Evolutionary conservation across 2,329 filamentous ascomycete genomes (phyloP), one percentile per base, ranked within the genome.

Genomic region (Xylariaceae sp.): DNA sequence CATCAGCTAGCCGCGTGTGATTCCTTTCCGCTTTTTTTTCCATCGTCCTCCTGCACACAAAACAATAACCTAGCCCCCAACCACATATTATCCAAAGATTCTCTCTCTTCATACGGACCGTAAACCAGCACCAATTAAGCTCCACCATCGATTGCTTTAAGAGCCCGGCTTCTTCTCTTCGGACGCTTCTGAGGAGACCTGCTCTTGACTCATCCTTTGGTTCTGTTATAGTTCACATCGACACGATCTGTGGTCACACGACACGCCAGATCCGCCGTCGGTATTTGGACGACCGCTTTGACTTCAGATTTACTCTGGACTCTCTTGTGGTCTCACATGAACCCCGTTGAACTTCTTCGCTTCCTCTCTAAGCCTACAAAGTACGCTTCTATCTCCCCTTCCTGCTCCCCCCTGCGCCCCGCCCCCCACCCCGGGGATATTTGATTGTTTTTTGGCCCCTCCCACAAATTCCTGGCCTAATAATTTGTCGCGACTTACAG

Each of bases 351-450:
- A 76, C 85, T 95, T 70, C 84, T 95, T 71, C 88, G 90, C 77
- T 94, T 95, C 79, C 84, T 96, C 67, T 95, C 89, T 71, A 94
- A 94, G 80, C 90, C 90, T 71, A 89, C 89, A 74, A 95, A 95
- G 91, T 95, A 76, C 71, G 88, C 16, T 34, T 43, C 19, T 34
- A 42, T 46, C n/a, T 50, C 21, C 51, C 30, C 46, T 21, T 18
- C 36, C 50, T 52, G 32, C 49, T 47, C 30, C 30, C 49, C 55
- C 34, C n/a, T n/a, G n/a, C n/a, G 5, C 51, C 45, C 55, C 49
- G 32, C 29, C 34, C 52, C 43, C 34, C 41, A 22, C 22, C 12
- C 18, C n/a, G n/a, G n/a, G n/a, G 16, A 18, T n/a, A 34, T 34
- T 34, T 34, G 9, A 10, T 26, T 13, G 40, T 22, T 29, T 10